Evolutionary conservation across 441 rosid species (phyloP).

Genomic region (Bocquillonia castaneifolia): DNA sequence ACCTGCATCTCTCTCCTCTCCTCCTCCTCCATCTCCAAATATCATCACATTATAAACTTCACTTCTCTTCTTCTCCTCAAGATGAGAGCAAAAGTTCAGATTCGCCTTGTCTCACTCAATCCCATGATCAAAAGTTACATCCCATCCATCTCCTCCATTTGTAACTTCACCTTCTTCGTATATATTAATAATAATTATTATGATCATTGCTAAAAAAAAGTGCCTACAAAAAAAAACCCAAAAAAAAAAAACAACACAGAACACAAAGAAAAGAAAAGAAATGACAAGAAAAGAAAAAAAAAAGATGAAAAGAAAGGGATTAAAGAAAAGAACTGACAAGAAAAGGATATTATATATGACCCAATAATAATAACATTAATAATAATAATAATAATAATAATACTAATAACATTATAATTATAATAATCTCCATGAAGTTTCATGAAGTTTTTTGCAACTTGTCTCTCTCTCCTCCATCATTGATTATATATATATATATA

Average conservation of each 20-base stretch:
- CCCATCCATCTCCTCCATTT: conserved; percentile 28
- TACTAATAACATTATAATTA: background rate
- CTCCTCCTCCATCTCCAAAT: background rate
- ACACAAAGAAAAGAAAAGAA: conserved; percentile 6
- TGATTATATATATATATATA: conserved; percentile 17
- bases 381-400: background rate
- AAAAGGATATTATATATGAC: conserved; percentile 21
- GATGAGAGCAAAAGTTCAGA: conserved; percentile 34
- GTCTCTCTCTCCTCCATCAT: conserved; percentile 26
- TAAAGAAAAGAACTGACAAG: conserved; percentile 24
- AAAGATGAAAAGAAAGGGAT: background rate
- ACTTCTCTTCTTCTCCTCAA: conserved; percentile 23
- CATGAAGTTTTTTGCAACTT: conserved; percentile 25
- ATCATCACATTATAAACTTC: background rate
- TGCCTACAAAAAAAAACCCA: conserved; percentile 6
- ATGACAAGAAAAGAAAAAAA: background rate
- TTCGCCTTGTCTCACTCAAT: conserved; percentile 54
- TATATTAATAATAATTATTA: background rate
- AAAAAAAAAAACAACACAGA: background rate
- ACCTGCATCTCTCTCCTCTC: conserved; percentile 30
- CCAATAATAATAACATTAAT: conserved; percentile 25
- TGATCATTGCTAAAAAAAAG: conserved; percentile 18
- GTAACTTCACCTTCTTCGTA: conserved; percentile 32
- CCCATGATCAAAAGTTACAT: conserved; percentile 17
- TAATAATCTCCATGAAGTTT: conserved; percentile 25